Conservation (phyloP, 306 rosid genomes). For the Rubus idaeus region DNA sequence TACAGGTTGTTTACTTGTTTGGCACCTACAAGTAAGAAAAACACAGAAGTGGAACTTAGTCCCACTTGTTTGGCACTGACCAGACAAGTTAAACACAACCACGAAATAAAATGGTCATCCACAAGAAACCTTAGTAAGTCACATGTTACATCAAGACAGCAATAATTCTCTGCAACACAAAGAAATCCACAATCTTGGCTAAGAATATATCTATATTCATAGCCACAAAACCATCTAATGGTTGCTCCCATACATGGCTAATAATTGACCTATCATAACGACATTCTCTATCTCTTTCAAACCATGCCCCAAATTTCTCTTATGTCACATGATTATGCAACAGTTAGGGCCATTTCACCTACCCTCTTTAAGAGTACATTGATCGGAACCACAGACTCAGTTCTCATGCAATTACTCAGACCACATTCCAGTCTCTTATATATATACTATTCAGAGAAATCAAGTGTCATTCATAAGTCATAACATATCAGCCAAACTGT, state of each 20-base stretch:
- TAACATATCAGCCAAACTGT: constrained; percentile 28
- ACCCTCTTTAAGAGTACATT: constrained; percentile 40
- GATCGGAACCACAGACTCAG: constrained; percentile 63
- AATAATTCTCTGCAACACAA: background rate
- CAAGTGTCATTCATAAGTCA: constrained; percentile 17
- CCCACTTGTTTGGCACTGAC: background rate
- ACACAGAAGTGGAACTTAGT: background rate
- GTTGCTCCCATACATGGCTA: constrained; percentile 19
- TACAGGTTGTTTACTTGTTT: no score
- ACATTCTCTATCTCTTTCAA: constrained; percentile 13
- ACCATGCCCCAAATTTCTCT: constrained; percentile 14
- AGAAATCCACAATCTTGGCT: background rate
- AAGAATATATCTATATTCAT: background rate
- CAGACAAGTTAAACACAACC: background rate
- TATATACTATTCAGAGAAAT: constrained; percentile 24
- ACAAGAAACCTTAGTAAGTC: background rate
- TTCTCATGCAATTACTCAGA: constrained; percentile 60
- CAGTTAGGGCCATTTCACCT: constrained; percentile 33
- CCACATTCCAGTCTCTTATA: constrained; percentile 16
- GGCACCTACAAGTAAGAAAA: background rate
- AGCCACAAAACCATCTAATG: constrained; percentile 27
- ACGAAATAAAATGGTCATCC: background rate
- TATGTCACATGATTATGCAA: constrained; percentile 25
- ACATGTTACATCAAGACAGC: background rate
- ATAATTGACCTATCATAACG: constrained; percentile 20